These are phyloP conservation scores for Erodium texanum DNA, from an alignment of 441 rosid genomes.

Conservation along the genomic window DNA sequence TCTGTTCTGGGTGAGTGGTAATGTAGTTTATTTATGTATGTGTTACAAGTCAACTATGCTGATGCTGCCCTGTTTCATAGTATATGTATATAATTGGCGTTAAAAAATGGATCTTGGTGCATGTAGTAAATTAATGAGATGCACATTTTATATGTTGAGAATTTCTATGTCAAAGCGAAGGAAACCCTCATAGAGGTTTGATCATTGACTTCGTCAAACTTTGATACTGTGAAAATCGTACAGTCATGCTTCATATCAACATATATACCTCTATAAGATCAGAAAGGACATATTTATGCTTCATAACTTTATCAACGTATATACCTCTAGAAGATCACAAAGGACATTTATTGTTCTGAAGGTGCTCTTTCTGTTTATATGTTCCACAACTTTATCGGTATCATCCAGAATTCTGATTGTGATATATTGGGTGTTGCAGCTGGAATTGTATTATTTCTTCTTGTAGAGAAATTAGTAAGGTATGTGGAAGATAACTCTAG, in stretches of 20 bases:
- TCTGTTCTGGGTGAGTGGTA: conserved; percentile 58
- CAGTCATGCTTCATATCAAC: neutral
- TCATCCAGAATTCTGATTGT: conserved; percentile 21
- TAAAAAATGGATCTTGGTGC: neutral
- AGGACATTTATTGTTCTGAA: neutral
- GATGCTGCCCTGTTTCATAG: conserved; percentile 1
- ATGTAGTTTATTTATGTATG: conserved; percentile 2
- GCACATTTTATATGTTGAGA: neutral
- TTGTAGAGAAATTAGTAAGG: conserved; percentile 91
- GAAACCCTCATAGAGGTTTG: neutral
- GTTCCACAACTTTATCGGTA: conserved; percentile 15
- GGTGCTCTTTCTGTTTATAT: neutral
- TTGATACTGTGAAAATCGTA: neutral
- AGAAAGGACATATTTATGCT: neutral
- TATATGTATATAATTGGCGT: neutral
- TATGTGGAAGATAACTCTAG: conserved; percentile 68
- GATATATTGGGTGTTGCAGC: conserved; percentile 42
- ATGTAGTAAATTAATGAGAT: neutral
- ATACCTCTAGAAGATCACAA: neutral
- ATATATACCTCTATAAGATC: neutral
- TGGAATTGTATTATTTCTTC: conserved; percentile 88
- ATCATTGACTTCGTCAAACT: neutral
- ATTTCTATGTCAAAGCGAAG: neutral
- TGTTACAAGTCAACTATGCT: neutral
- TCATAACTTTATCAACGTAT: neutral